A percentile compares a stretch with the other conserved stretches of the same genome.
phyloP scores from a whole-genome alignment of 2,329 filamentous ascomycete genomes.

The Botryotinia calthae region DNA sequence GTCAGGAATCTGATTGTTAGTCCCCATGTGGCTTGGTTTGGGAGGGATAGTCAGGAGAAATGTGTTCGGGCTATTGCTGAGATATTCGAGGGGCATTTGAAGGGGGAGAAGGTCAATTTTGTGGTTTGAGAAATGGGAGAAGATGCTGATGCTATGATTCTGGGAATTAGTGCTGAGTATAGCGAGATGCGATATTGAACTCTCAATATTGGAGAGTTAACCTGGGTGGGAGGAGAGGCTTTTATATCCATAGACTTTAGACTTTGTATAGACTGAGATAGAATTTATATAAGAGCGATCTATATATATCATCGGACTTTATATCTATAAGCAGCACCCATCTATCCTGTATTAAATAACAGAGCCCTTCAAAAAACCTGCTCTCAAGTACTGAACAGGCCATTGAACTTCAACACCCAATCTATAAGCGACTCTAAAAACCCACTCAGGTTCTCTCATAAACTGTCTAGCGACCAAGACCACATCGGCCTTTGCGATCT shows the following conservation, averaged over 20 bases:
- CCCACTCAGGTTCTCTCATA: slow-evolving; percentile 77
- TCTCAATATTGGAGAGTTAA: neutral
- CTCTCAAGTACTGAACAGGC: slow-evolving; percentile 45
- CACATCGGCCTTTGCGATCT: slow-evolving; percentile 59
- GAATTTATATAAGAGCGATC: neutral
- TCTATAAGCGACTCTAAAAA: slow-evolving; percentile 69
- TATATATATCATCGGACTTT: neutral
- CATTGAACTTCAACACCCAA: slow-evolving; percentile 68
- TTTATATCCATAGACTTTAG: neutral
- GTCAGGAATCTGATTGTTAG: slow-evolving; percentile 8
- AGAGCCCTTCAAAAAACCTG: slow-evolving; percentile 30
- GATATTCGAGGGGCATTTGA: neutral
- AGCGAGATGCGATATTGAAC: no score
- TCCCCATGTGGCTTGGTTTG: slow-evolving; percentile 12
- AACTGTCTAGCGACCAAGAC: slow-evolving; percentile 72
- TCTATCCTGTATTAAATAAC: slow-evolving; percentile 25
- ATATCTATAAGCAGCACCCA: neutral
- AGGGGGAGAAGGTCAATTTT: neutral
- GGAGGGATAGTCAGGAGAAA: slow-evolving; percentile 14
- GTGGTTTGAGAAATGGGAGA: neutral
- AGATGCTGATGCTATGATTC: no score
- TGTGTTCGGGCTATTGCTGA: neutral
- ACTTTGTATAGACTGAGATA: neutral
- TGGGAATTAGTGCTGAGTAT: accelerated
- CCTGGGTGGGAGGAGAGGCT: neutral